Evolutionary conservation across 768 basidiomycete species (phyloP).

Genomic region (Glaciozyma antarctica): DNA sequence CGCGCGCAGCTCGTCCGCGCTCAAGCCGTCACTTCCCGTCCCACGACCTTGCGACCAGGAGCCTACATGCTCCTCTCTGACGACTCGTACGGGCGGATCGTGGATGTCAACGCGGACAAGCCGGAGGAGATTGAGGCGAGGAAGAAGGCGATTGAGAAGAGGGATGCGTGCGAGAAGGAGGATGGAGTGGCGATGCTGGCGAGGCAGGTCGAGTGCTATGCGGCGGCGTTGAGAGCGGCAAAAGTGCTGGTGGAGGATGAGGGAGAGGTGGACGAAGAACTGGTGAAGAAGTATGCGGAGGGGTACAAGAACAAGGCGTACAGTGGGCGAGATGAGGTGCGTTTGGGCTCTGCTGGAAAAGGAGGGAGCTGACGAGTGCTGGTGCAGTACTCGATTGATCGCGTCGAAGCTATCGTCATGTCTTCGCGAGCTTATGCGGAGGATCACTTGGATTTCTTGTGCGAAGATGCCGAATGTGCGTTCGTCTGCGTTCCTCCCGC

Average conservation of each 20-base stretch:
- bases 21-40: neutral
- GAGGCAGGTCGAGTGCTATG: constrained; percentile 8
- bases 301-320: constrained; percentile 8
- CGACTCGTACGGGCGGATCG: constrained; percentile 95
- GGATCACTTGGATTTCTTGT: constrained; percentile 13
- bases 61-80: constrained; percentile 35
- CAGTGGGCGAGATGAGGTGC: constrained; percentile 4
- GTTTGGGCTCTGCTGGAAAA: neutral
- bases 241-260: neutral
- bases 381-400: constrained; percentile 6
- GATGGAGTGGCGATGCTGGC: constrained; percentile 8
- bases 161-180: constrained; percentile 6
- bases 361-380: neutral
- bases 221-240: neutral
- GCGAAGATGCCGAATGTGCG: constrained; percentile 8
- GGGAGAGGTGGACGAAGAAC: constrained; percentile 11
- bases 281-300: constrained; percentile 3
- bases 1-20: constrained; percentile 46
- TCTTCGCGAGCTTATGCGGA: constrained; percentile 13
- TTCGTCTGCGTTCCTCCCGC: neutral
- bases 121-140: neutral
- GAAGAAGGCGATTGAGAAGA: neutral
- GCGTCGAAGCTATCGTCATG: constrained; percentile 9
- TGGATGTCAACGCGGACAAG: constrained; percentile 88
- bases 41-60: neutral